Evolutionary conservation across 164 flowering plant species (phyloP).

Genomic region (Magnolia kwangsiensis): DNA sequence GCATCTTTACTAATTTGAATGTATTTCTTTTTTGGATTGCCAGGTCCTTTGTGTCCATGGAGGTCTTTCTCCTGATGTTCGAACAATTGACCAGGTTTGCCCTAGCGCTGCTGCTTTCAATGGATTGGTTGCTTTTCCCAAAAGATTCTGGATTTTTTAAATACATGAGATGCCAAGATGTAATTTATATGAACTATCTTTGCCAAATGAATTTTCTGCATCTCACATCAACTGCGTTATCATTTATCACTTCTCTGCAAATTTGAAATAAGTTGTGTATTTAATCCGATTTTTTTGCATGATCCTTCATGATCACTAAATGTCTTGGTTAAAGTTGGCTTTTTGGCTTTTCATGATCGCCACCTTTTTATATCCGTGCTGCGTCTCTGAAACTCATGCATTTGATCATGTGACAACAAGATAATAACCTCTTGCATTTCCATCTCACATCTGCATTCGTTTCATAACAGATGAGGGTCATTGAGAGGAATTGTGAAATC

Average conservation of each 20-base stretch:
- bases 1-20: neutral
- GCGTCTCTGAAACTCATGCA: neutral
- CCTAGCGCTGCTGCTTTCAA: neutral
- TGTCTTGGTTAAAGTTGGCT: neutral
- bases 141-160: neutral
- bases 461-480: constrained; percentile 70
- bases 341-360: neutral
- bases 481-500: constrained; percentile 93
- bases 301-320: neutral
- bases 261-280: neutral
- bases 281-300: neutral
- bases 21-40: constrained; percentile 2
- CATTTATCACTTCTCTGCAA: neutral
- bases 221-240: neutral
- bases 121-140: neutral
- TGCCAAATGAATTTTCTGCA: neutral
- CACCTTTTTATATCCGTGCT: neutral
- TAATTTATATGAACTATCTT: neutral
- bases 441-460: neutral
- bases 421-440: neutral
- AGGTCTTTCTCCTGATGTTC: constrained; percentile 95
- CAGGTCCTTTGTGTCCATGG: constrained; percentile 99
- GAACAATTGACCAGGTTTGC: constrained; percentile 89
- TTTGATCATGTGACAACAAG: neutral
- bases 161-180: neutral